phyloP scores from a whole-genome alignment of 1,284 basidiomycete species.

The Ceratobasidium sp. region DNA sequence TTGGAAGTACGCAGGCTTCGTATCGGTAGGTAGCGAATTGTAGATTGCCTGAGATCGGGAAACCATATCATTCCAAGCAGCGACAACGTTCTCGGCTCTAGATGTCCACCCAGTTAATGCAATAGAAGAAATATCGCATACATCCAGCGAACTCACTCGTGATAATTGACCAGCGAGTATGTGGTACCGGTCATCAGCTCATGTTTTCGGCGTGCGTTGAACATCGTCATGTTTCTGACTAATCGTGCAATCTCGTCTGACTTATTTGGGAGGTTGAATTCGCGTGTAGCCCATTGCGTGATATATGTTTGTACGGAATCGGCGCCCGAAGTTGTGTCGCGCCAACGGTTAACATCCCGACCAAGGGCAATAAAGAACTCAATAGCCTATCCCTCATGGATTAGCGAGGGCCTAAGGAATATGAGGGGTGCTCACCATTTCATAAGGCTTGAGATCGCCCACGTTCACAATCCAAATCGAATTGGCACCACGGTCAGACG shows the following conservation, averaged over 20 bases:
- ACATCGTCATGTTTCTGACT: slow-evolving; percentile 71
- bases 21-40: slow-evolving; percentile 63
- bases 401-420: neutral
- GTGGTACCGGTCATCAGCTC: slow-evolving; percentile 75
- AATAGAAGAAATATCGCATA: neutral
- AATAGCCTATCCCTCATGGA: slow-evolving; percentile 57
- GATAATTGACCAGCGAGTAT: slow-evolving; percentile 73
- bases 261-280: slow-evolving; percentile 68
- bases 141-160: slow-evolving; percentile 67
- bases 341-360: slow-evolving; percentile 67
- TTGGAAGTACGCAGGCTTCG: slow-evolving; percentile 75
- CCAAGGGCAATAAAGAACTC: slow-evolving; percentile 78
- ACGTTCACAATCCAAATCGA: slow-evolving; percentile 59
- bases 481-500: slow-evolving; percentile 52
- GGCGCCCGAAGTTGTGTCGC: neutral
- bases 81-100: slow-evolving; percentile 70
- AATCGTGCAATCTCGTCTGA: slow-evolving; percentile 66
- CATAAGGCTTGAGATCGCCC: slow-evolving; percentile 80
- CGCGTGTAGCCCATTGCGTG: slow-evolving; percentile 71
- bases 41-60: slow-evolving; percentile 69
- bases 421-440: slow-evolving; percentile 62
- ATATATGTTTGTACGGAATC: slow-evolving; percentile 65
- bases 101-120: neutral
- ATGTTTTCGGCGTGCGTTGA: slow-evolving; percentile 75
- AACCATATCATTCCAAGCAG: slow-evolving; percentile 66